phyloP scores from a whole-genome alignment of 768 basidiomycete genomes.

The Suillus luteus region DNA sequence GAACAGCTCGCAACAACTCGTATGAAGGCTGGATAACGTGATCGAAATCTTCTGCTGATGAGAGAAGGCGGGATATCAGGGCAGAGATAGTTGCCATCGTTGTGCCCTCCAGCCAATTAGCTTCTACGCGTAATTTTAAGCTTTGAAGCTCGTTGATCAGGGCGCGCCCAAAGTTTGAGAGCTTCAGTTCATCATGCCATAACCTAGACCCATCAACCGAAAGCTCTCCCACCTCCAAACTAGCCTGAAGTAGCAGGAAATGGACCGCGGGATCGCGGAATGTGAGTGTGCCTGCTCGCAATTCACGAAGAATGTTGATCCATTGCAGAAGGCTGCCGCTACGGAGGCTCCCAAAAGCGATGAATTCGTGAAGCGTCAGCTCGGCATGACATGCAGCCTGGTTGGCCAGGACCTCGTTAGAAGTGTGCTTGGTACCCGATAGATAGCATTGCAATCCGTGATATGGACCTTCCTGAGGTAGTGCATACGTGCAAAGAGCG shows the following conservation, averaged over 20 bases:
- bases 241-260: constrained; percentile 41
- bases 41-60: constrained; percentile 15
- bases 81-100: constrained; percentile 32
- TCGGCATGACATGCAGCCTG: constrained; percentile 41
- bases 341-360: constrained; percentile 43
- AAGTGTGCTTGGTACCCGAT: constrained; percentile 35
- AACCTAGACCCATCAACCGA: constrained; percentile 21
- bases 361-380: constrained; percentile 44
- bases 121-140: constrained; percentile 33
- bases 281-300: constrained; percentile 36
- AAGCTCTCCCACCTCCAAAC: constrained; percentile 39
- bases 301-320: constrained; percentile 46
- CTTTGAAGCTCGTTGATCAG: constrained; percentile 37
- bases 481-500: constrained; percentile 28
- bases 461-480: constrained; percentile 37
- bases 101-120: constrained; percentile 39
- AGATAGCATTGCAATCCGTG: constrained; percentile 38
- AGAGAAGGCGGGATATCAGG: constrained; percentile 37
- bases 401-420: constrained; percentile 44
- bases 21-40: constrained; percentile 24
- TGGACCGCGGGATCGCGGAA: constrained; percentile 42
- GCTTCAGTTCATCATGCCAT: constrained; percentile 41
- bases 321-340: constrained; percentile 45
- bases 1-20: constrained; percentile 31
- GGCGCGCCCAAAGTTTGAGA: constrained; percentile 31